A percentile compares a stretch with the other conserved stretches of the same genome.
Evolutionary conservation across 1,139 yeast genomes (phyloP).

Genomic region (Magnusiomyces tetraspermus): DNA sequence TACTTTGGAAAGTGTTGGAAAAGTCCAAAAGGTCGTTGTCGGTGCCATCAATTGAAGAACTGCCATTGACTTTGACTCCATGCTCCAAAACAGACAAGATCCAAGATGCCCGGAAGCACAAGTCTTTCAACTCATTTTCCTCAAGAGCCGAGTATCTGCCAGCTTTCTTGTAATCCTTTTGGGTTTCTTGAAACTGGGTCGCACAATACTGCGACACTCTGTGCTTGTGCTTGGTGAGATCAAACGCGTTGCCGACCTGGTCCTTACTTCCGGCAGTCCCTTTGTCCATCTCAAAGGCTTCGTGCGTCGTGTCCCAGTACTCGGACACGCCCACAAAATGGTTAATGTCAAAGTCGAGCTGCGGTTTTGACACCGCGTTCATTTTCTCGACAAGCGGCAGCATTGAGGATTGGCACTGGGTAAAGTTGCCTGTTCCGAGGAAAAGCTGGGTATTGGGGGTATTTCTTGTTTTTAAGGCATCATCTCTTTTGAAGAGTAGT

Average conservation of each 20-base stretch:
- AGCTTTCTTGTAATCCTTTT: constrained; percentile 15
- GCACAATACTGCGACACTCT: constrained; percentile 42
- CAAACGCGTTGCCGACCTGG: constrained; percentile 27
- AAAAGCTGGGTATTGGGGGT: no score
- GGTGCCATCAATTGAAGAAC: no score
- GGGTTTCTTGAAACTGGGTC: constrained; percentile 33
- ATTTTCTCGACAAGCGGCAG: constrained; percentile 40
- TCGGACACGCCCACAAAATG: constrained; percentile 76
- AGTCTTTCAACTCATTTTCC: constrained; percentile 38
- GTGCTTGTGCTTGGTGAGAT: constrained; percentile 34
- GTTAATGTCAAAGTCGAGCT: constrained; percentile 57
- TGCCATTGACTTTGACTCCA: constrained; percentile 66
- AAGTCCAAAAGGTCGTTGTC: constrained; percentile 20
- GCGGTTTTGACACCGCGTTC: constrained; percentile 43
- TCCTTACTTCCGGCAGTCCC: constrained; percentile 8
- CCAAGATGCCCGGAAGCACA: constrained; percentile 69
- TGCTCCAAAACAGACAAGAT: constrained; percentile 58
- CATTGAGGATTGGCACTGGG: constrained; percentile 43
- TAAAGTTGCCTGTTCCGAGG: constrained; percentile 52
- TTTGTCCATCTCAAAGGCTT: constrained; percentile 36
- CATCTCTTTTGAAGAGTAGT: neutral
- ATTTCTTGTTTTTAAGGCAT: no score
- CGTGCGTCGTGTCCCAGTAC: constrained; percentile 66
- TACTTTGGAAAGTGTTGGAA: constrained; percentile 46
- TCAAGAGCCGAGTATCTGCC: constrained; percentile 30